Evolutionary conservation across 345 rosid species (phyloP), one percentile per base, ranked within the genome.

Genomic region (Clarkia xantiana): DNA sequence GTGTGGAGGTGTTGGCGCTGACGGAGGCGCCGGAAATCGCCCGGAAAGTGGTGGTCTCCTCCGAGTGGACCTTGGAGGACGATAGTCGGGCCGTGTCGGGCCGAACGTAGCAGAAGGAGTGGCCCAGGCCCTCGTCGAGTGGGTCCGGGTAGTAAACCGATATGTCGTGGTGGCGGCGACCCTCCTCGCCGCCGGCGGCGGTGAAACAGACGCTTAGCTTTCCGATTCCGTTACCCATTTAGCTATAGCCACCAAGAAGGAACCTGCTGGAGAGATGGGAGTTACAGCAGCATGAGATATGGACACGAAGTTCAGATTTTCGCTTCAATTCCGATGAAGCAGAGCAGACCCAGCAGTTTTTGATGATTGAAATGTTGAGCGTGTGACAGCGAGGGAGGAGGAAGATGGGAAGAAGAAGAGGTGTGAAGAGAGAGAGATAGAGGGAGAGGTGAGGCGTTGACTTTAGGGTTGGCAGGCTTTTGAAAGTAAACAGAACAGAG

Each of bases 11-110:
- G 76, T 91, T 91, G 47, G 98, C 98, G 53, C 98, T 91, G 3
- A 91, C 80, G 18, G 98, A 91, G 14, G 98, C 95, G 9, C 96
- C 98, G 47, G 98, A 84, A 56, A 91, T 91, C 18, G 98, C 59
- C 18, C 90, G 82, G 62, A 86, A 91, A 44, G 93, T 81, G 29
- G 94, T 83, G 44, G 88, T 56, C 40, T 80, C 74, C 43, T 80
- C 90, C 16, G 97, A 86, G 67, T 90, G 83, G 63, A 86, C 93
- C 59, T 86, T 79, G 6, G 98, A 91, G 6, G 81, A 81, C 0
- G 93, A 79, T 1, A 78, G n/a, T 0, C 82, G 70, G 1, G 72
- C 54, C 49, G 77, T 78, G 60, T 79, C 93, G 15, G 98, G 86
- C 22, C 89, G 65, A 0, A 91, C 84, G 60, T 91, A 91, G 60